These are phyloP conservation scores for Penicillium oxalicum DNA, from an alignment of 2,329 filamentous ascomycete genomes.

Conservation along the genomic window DNA sequence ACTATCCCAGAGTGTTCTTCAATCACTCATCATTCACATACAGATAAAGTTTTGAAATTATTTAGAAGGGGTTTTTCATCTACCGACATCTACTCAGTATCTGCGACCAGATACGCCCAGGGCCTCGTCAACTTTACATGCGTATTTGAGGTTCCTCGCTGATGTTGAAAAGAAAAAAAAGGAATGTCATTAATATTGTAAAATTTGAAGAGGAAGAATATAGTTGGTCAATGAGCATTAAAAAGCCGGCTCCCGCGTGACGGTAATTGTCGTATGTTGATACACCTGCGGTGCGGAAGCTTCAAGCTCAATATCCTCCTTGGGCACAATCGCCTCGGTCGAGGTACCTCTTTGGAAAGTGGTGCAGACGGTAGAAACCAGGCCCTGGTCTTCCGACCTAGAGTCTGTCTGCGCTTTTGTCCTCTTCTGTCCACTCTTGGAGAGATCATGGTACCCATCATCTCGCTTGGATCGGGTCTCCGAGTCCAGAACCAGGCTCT, in stretches of 20 bases:
- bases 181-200: background rate
- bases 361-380: slow-evolving; percentile 8
- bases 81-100: too few species aligned
- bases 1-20: too few species aligned
- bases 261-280: slow-evolving; percentile 13
- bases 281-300: slow-evolving; percentile 11
- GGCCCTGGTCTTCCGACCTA: slow-evolving; percentile 7
- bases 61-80: too few species aligned
- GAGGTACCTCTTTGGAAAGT: slow-evolving; percentile 5
- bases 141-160: background rate
- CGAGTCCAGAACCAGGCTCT: slow-evolving; percentile 11
- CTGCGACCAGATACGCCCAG: too few species aligned
- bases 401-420: slow-evolving; percentile 1
- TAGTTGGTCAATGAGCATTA: background rate
- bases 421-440: slow-evolving; percentile 4
- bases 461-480: slow-evolving; percentile 9
- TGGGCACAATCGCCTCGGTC: slow-evolving; percentile 8
- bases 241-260: slow-evolving; percentile 11
- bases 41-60: too few species aligned
- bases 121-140: too few species aligned
- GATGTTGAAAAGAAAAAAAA: background rate
- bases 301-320: slow-evolving; percentile 2
- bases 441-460: slow-evolving; percentile 8
- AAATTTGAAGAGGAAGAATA: too few species aligned
- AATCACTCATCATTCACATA: too few species aligned